Evolutionary conservation across 176 grass and related monocot genomes (phyloP), one percentile per base, ranked within the genome.

Genomic region (Oryza glumipatula): DNA sequence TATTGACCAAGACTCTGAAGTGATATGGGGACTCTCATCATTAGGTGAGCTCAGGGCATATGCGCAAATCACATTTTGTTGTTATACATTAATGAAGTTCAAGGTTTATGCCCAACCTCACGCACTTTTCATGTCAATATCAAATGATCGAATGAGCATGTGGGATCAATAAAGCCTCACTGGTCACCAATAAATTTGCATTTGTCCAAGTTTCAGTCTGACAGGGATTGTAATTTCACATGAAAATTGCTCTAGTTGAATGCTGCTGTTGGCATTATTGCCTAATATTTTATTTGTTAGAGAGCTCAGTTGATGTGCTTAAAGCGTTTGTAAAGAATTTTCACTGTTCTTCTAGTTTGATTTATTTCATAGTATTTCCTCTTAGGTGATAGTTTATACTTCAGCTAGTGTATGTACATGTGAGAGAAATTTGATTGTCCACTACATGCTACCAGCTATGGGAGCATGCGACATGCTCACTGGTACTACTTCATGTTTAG

Each of bases 101-200:
- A 51, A 65, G 65, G 73, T 82, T 63, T 21, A 65, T 73, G 21
- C 36, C 36, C 17, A 36, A 24, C 48, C 43, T 32, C 47, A 15
- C 2, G 4, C 33, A 28, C 51, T 49, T 81, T 64, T 23, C 36
- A 73, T 21, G 44, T 70, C 52, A 63, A 13, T 63, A 63, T 63
- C 7, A 26, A 58, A 58, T 58, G 9, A 56, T 47, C 51, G 32
- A 36, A 61, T 87, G 5, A 1, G 64, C 61, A 46, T 24, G 64
- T 36, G 77, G 30, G 11, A 45, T 58, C 26, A 65, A 82, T 33
- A 64, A 64, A 63, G 80, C 54, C 52, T 82, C 48, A n/a, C 30
- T 82, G n/a, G 8, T 82, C 24, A 72, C 33, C 39, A 14, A 22
- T 22, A 60, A 38, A 39, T 60, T 60, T 72, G 68, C 11, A 70